Percentiles rank a stretch among this genome's conserved stretches.
phyloP scores from a whole-genome alignment of 2,329 filamentous ascomycete species.

The Stachybotrys elegans region DNA sequence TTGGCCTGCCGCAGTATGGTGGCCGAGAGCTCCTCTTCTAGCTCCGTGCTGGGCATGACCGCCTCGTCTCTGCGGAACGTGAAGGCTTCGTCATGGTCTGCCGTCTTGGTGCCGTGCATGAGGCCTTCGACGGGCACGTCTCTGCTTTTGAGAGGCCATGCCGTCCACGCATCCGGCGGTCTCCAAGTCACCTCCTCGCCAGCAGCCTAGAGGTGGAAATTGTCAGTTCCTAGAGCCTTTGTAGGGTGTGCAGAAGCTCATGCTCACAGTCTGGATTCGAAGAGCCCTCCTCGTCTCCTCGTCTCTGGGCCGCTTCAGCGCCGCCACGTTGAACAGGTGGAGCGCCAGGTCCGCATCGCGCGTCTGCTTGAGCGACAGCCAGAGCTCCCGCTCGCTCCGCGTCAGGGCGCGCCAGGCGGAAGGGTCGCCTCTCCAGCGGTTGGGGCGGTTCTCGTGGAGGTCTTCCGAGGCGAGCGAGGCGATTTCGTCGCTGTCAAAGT shows the following conservation, averaged over 20 bases:
- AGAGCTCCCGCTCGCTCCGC: conserved; percentile 56
- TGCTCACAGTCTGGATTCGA: conserved; percentile 22
- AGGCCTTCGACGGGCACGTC: conserved; percentile 57
- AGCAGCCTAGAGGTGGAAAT: conserved; percentile 24
- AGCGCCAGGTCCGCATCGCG: conserved; percentile 63
- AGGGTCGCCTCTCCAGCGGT: conserved; percentile 64
- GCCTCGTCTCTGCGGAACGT: conserved; percentile 41
- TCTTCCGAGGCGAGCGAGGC: conserved; percentile 42
- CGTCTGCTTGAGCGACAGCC: conserved; percentile 57
- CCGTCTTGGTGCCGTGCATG: conserved; percentile 28
- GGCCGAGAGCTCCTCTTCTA: conserved; percentile 69
- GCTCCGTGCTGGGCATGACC: conserved; percentile 48
- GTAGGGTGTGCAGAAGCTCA: too few species aligned
- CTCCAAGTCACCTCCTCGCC: conserved; percentile 35
- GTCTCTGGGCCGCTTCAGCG: conserved; percentile 36
- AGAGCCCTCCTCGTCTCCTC: conserved; percentile 20
- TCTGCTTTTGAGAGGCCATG: conserved; percentile 69
- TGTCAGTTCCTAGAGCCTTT: too few species aligned
- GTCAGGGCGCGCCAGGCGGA: conserved; percentile 64
- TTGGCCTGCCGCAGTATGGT: conserved; percentile 63
- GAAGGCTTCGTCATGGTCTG: conserved; percentile 45
- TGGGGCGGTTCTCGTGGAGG: conserved; percentile 51
- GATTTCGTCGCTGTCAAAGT: conserved; percentile 41
- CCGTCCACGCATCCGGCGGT: conserved; percentile 65
- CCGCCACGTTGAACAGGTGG: conserved; percentile 76